Conservation (phyloP, 2,329 filamentous ascomycete species). For the Aspergillus oerlinghausenensis region DNA sequence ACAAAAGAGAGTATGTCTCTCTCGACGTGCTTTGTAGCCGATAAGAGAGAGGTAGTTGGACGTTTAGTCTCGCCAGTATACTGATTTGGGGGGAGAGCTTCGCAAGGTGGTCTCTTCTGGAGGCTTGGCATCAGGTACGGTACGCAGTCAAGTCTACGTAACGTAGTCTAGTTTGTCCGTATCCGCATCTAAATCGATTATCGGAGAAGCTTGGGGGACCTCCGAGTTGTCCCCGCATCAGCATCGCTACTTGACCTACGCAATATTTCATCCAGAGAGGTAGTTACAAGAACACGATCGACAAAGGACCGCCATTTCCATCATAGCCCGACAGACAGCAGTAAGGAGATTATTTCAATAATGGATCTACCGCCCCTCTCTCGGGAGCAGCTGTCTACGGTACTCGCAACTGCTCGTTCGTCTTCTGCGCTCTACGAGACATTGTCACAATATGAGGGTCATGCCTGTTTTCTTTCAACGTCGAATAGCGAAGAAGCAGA, state of each 20-base stretch:
- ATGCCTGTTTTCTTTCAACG: constrained; percentile 28
- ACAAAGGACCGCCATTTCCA: neutral
- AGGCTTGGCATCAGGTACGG: constrained; percentile 33
- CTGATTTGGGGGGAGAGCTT: constrained; percentile 25
- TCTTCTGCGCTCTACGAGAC: constrained; percentile 32
- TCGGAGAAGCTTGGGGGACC: constrained; percentile 16
- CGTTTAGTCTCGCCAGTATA: constrained; percentile 19
- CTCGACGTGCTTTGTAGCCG: constrained; percentile 11
- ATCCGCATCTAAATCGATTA: neutral
- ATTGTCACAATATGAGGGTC: constrained; percentile 32
- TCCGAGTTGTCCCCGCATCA: constrained; percentile 32
- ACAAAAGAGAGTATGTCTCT: constrained; percentile 23
- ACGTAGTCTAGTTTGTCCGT: neutral
- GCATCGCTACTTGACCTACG: neutral
- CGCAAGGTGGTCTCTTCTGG: constrained; percentile 41
- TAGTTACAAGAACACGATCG: neutral
- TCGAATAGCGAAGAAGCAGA: constrained; percentile 18
- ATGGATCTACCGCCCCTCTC: constrained; percentile 31
- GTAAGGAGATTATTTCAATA: neutral
- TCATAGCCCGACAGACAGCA: neutral
- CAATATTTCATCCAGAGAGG: neutral
- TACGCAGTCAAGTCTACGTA: neutral
- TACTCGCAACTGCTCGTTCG: constrained; percentile 25
- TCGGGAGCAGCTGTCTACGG: constrained; percentile 25
- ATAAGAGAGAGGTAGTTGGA: constrained; percentile 20